phyloP scores from a whole-genome alignment of 1,284 basidiomycete species.

The Quambalaria eucalypti region DNA sequence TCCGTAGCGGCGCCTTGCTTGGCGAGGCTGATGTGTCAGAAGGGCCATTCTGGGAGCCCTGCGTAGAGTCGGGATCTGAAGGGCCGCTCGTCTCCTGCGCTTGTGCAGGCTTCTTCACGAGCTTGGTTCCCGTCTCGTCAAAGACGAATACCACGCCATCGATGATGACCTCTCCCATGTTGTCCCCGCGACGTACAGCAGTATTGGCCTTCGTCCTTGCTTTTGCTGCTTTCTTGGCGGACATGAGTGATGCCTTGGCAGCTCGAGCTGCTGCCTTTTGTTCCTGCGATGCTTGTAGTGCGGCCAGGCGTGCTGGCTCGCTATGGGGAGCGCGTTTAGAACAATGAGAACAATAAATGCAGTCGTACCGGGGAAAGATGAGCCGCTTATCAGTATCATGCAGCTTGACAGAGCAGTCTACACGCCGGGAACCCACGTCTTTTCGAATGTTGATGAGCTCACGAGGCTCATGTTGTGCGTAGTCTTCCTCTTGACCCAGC shows the following conservation, averaged over 20 bases:
- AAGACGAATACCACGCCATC: slow-evolving; percentile 53
- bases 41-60: background rate
- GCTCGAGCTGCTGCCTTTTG: slow-evolving; percentile 11
- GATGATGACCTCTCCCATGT: slow-evolving; percentile 49
- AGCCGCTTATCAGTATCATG: background rate
- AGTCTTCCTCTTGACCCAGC: slow-evolving; percentile 38
- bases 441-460: slow-evolving; percentile 25
- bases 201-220: slow-evolving; percentile 2
- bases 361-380: too few relatives aligned
- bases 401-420: background rate
- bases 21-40: slow-evolving; percentile 3
- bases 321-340: background rate
- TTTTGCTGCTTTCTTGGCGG: slow-evolving; percentile 3
- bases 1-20: slow-evolving; percentile 15
- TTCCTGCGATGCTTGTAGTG: slow-evolving; percentile 22
- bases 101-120: slow-evolving; percentile 45
- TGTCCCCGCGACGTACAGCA: slow-evolving; percentile 29
- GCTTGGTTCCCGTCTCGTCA: slow-evolving; percentile 50
- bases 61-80: background rate
- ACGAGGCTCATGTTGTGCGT: slow-evolving; percentile 38
- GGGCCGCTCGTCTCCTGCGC: slow-evolving; percentile 5
- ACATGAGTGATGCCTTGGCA: background rate
- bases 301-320: slow-evolving; percentile 33
- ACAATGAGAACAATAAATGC: too few relatives aligned
- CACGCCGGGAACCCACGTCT: slow-evolving; percentile 27